Evolutionary conservation across 2,329 filamentous ascomycete species (phyloP), one percentile per base, ranked within the genome.

Genomic region (Stemphylium vesicarium): DNA sequence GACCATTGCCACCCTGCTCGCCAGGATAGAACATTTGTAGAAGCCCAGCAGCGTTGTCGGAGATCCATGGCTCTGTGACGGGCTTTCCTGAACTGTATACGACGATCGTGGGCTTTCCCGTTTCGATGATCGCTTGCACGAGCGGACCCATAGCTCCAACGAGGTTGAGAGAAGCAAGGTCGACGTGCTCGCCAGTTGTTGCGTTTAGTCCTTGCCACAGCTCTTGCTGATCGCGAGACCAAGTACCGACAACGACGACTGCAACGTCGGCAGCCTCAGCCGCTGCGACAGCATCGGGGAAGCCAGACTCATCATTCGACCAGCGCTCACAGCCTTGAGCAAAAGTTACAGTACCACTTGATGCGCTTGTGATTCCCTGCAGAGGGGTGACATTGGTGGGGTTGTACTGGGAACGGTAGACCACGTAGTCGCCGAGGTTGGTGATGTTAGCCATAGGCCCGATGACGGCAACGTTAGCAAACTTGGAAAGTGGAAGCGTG

Each of bases 11-110:
- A 20, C 87, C 87, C 75, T 90, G 79, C 64, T 90, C 87, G 0
- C 85, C 87, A 6, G 87, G 87, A 64, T 91, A 92, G 75, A 91
- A 91, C 72, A 91, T 88, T 68, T 91, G 88, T 0, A 91, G 77
- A 0, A 92, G 80, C 0, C 87, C 88, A 0, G 85, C 79, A 0
- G 88, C 86, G 22, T 81, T 80, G 29, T 83, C 79, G 0, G 85
- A 86, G 68, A 91, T 88, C 89, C 88, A 91, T 4, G 86, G 81
- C 71, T 91, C 88, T 0, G 88, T 89, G 53, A 92, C 77, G 3
- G 89, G 89, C 69, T 91, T 92, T 40, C 89, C 89, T 9, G 84
- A 87, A 59, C 82, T 85, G 74, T 85, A 87, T 11, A 90, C 85
- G 4, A 90, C 85, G 31, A 90, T 76, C 1, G 87, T 90, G 2